Evolutionary conservation across 73 alveolate species (phyloP).

Genomic region (Paramecium primaurelia): DNA sequence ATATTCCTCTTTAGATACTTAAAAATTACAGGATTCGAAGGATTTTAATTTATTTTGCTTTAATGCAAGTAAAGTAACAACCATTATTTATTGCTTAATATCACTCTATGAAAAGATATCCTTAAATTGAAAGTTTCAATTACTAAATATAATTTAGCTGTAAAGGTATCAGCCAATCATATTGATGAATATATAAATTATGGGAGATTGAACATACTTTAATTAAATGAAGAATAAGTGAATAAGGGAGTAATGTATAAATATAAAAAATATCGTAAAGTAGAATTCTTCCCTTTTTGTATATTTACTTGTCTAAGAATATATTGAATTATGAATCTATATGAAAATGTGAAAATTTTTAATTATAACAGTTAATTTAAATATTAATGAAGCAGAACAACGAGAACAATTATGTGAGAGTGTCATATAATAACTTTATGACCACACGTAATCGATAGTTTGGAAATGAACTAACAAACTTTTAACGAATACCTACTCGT

Average conservation of each 20-base stretch:
- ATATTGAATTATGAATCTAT: not conserved
- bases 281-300: too few relatives aligned
- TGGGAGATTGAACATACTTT: not conserved
- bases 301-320: not conserved
- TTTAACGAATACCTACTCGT: conserved; percentile 1
- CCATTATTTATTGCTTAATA: conserved; percentile 72
- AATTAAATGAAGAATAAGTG: not conserved
- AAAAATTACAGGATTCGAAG: too few relatives aligned
- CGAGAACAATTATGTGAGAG: not conserved
- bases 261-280: too few relatives aligned
- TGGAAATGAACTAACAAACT: conserved; percentile 1
- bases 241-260: not conserved
- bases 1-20: not conserved
- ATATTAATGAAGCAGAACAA: conserved; percentile 10
- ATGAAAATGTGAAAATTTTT: not conserved
- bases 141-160: conserved; percentile 7
- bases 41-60: conserved; percentile 38
- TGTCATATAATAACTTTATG: not conserved
- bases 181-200: not conserved
- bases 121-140: conserved; percentile 52
- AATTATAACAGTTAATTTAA: not conserved
- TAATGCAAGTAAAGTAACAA: conserved; percentile 60
- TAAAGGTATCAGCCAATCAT: conserved; percentile 21
- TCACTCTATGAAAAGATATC: conserved; percentile 72
- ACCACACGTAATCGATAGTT: not conserved